Evolutionary conservation across 2,329 filamentous ascomycete genomes (phyloP), one percentile per base, ranked within the genome.

Genomic region (Aspergillus awamori): DNA sequence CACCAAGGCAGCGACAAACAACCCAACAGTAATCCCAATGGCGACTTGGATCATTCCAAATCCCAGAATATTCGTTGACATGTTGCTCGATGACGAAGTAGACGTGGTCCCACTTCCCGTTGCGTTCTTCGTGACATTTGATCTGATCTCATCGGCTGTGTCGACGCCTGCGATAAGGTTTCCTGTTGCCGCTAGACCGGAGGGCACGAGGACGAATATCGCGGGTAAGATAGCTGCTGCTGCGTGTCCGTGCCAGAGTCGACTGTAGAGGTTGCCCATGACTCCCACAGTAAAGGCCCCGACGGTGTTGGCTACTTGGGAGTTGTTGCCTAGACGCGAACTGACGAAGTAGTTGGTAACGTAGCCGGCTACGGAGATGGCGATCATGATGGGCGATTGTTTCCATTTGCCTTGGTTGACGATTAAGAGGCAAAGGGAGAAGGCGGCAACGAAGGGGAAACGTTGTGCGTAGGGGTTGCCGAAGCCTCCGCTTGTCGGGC

Each of bases 171-270:
- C 79, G 1, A 88, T 80, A 17, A 88, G 71, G 4, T 80, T 82
- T 1, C 86, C 86, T 56, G 79, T 80, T 0, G 86, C 84, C 2
- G 84, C 83, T 13, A 88, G 73, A 2, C 85, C 85, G 2, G 81
- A 84, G 0, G 85, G 85, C 1, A 88, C 85, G 63, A 86, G 84
- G 1, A 87, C 83, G 66, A 95, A 96, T 66, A 97, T 95, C 8
- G 89, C 92, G 0, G 93, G 92, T 11, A 96, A 80, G 82, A 96
- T 91, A 4, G 90, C 89, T 0, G 91, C 91, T 0, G 92, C 92
- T 0, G 93, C 92, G 3, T 96, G 84, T 1, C 89, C 90, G 72
- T 93, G 92, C 20, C 89, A 75, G 38, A 82, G 70, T 2, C 91
- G 85, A 6, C 88, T 89, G 77, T 94, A 93, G 1, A 92, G 72